Conservation (phyloP, 495 filamentous ascomycete species). For the Penicillium simplicissimum region DNA sequence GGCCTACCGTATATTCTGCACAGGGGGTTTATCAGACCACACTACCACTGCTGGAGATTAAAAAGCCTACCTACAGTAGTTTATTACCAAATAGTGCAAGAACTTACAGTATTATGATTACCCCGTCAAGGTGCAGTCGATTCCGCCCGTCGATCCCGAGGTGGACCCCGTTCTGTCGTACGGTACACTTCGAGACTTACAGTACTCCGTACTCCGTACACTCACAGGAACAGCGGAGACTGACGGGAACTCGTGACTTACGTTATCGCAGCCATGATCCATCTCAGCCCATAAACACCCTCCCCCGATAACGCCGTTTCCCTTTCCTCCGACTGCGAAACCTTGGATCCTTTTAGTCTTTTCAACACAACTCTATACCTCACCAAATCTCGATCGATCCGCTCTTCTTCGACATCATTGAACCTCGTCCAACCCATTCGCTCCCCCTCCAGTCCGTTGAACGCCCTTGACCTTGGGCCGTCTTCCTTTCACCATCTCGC, state of each 20-base stretch:
- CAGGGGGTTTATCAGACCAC: neutral
- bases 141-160: conserved; percentile 11
- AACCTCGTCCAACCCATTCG: neutral
- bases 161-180: conserved; percentile 10
- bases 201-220: too few relatives aligned
- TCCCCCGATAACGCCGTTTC: conserved; percentile 13
- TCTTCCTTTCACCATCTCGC: neutral
- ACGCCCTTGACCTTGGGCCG: neutral
- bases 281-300: conserved; percentile 16
- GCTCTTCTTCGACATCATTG: neutral
- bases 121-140: neutral
- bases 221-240: too few relatives aligned
- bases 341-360: neutral
- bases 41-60: neutral
- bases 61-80: too few relatives aligned
- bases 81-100: too few relatives aligned
- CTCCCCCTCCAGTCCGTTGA: neutral
- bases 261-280: conserved; percentile 17
- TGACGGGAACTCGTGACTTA: conserved; percentile 21
- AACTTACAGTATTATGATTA: neutral
- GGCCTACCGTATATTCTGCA: neutral
- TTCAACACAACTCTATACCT: neutral
- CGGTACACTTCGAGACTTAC: neutral
- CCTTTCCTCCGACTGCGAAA: neutral
- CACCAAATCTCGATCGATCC: neutral